Base-by-base conservation (phyloP, 1,284 basidiomycete species). In the Gastroboletus turbinatus region DNA sequence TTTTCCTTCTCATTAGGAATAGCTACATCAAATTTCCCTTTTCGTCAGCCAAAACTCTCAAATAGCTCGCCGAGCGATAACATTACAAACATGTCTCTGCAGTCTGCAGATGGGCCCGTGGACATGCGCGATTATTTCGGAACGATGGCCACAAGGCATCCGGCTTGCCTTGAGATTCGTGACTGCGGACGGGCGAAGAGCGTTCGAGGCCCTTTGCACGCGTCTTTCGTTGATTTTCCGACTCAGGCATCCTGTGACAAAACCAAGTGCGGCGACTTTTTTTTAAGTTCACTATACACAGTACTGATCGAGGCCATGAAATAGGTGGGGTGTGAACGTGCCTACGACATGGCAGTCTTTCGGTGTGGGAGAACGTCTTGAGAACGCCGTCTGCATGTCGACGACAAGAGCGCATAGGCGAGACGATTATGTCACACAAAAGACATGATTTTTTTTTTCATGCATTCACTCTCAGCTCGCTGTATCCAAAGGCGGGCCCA, bases 241-340 rank as follows among this genome's bases (percentile, higher is more conserved):
- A 39, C 36, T 47, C 40, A 5, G 42, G 33, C 44, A 43, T 42
- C 17, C 25, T 42, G 52, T 50, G 40, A 33, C n/a, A 47, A 46
- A 45, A 52, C 23, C 30, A n/a, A 32, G 14, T 47, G 58, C 32
- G 40, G 63, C 30, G 39, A 13, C 39, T 48, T 48, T 49, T 50
- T 56, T 67, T 65, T 57, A 58, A 48, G 65, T 67, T 69, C 67
- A 66, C 56, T 64, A 45, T 57, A 45, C 53, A 51, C 43, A 38
- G 35, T 36, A 21, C 33, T 57, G 63, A 66, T 65, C 67, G 63
- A 61, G 64, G 39, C 16, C 30, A 60, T 50, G 51, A 52, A 53
- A 56, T 36, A 54, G 56, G 65, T 69, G 68, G 68, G 60, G 68
- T 70, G 68, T 56, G 69, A 67, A 68, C 65, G 64, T 70, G 69